Evolutionary conservation across 2,329 filamentous ascomycete genomes (phyloP).

Genomic region (Lasiodiplodia sp.): DNA sequence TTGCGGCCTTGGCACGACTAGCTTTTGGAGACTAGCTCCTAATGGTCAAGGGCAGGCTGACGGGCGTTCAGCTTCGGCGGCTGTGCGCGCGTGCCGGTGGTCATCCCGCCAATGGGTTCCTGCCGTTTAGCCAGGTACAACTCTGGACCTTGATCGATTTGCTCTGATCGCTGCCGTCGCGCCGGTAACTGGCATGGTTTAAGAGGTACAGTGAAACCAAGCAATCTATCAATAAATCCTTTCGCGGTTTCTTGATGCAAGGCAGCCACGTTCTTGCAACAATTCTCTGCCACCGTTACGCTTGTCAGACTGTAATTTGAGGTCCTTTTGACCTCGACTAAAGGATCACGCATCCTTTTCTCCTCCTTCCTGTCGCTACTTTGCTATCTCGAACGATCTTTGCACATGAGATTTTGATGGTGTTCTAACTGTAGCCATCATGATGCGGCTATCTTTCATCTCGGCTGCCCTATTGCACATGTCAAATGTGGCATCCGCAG

Average conservation of each 20-base stretch:
- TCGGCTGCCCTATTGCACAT: background rate
- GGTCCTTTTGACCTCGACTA: background rate
- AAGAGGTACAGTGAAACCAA: background rate
- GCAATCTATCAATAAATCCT: background rate
- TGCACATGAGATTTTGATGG: background rate
- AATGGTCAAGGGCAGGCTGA: background rate
- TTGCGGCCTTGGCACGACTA: background rate
- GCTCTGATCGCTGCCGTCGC: background rate
- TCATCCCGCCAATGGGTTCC: background rate
- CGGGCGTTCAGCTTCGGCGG: conserved; percentile 10
- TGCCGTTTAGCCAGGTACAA: background rate
- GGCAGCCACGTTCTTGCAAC: background rate
- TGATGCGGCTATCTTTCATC: background rate
- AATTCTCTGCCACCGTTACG: background rate
- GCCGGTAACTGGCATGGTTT: background rate
- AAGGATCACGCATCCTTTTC: background rate
- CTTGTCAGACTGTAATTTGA: background rate
- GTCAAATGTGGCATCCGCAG: background rate
- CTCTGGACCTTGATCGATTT: background rate
- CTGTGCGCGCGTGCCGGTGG: background rate
- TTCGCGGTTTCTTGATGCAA: background rate
- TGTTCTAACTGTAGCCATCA: background rate
- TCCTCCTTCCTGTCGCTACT: background rate
- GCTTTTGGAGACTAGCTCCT: background rate
- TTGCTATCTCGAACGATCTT: background rate